phyloP scores from a whole-genome alignment of 1,284 basidiomycete genomes.

The Tilletia walkeri region DNA sequence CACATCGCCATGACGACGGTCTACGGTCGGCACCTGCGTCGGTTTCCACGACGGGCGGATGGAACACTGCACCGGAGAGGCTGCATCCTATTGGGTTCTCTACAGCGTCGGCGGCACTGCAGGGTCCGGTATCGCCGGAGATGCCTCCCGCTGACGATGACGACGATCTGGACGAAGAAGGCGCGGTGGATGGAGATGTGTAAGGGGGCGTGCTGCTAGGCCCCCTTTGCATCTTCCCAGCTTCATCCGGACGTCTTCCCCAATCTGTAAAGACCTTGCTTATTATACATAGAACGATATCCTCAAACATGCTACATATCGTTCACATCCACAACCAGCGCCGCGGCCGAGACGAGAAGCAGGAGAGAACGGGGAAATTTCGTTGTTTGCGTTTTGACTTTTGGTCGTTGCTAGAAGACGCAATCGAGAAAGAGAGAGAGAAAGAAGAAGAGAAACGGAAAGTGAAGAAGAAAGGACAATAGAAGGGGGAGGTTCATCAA shows the following conservation, averaged over 20 bases:
- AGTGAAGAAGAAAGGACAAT: background rate
- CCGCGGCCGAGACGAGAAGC: too few relatives aligned
- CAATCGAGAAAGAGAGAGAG: background rate
- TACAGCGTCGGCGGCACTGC: background rate
- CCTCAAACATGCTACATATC: too few relatives aligned
- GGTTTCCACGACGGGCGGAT: background rate
- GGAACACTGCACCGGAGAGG: background rate
- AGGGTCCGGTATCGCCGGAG: slow-evolving; percentile 4
- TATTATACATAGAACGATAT: too few relatives aligned
- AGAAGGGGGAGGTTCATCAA: too few relatives aligned
- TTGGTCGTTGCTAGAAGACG: too few relatives aligned
- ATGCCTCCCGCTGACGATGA: background rate
- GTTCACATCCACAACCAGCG: background rate
- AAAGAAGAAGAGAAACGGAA: background rate
- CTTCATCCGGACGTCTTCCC: too few relatives aligned
- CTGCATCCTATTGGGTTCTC: background rate
- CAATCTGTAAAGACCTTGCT: too few relatives aligned
- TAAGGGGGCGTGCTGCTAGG: background rate
- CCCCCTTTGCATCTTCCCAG: too few relatives aligned
- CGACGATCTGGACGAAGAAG: slow-evolving; percentile 2
- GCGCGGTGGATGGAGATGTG: slow-evolving; percentile 9
- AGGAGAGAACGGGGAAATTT: too few relatives aligned
- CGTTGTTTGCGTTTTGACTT: too few relatives aligned
- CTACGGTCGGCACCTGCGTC: background rate
- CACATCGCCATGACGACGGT: too few relatives aligned